Conservation (phyloP, 2,329 filamentous ascomycete genomes). For the Aureobasidium sp. region DNA sequence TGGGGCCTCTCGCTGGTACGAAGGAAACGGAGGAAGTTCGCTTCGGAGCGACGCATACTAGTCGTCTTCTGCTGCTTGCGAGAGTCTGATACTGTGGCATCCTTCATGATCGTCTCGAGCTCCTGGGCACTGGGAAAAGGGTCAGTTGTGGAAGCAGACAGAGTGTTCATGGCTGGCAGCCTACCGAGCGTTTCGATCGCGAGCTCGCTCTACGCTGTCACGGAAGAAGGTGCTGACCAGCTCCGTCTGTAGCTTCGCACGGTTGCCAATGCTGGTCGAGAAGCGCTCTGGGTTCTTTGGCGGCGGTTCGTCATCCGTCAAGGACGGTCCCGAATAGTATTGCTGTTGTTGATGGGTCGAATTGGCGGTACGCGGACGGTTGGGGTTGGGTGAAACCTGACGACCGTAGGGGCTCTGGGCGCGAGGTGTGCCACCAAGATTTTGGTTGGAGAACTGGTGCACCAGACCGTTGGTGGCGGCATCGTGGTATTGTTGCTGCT, state of each 20-base stretch:
- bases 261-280: constrained; percentile 75
- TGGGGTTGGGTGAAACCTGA: constrained; percentile 57
- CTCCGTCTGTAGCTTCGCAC: constrained; percentile 56
- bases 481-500: constrained; percentile 55
- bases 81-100: constrained; percentile 63
- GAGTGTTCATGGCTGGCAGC: background rate
- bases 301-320: constrained; percentile 60
- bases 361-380: constrained; percentile 67
- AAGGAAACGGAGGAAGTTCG: constrained; percentile 86
- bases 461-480: constrained; percentile 81
- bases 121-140: constrained; percentile 65
- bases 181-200: constrained; percentile 52
- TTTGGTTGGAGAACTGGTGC: constrained; percentile 95
- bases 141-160: constrained; percentile 17
- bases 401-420: constrained; percentile 58
- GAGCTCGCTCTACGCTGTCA: constrained; percentile 91
- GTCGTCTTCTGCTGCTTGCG: constrained; percentile 80
- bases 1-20: constrained; percentile 86
- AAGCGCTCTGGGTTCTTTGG: constrained; percentile 74
- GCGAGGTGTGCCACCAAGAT: constrained; percentile 61
- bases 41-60: constrained; percentile 77
- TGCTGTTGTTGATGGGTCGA: constrained; percentile 35
- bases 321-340: constrained; percentile 42
- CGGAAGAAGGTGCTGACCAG: constrained; percentile 80
- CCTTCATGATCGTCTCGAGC: constrained; percentile 74